Evolutionary conservation across 2,329 filamentous ascomycete species (phyloP).

Genomic region (Dactylella cylindrospora): DNA sequence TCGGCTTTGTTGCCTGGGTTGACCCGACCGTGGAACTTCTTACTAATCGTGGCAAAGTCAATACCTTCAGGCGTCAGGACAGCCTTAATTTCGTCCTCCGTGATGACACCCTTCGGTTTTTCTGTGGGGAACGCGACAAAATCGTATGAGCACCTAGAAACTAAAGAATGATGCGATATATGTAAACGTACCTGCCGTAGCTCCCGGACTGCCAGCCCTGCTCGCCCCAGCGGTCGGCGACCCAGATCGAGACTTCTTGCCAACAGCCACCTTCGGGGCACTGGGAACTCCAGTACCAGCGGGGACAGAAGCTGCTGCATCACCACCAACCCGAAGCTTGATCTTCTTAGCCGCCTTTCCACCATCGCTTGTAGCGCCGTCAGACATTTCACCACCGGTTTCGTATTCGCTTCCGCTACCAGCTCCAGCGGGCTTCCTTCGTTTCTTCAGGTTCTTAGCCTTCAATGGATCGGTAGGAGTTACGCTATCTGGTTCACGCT

Average conservation of each 20-base stretch:
- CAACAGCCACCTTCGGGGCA: slow-evolving; percentile 11
- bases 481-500: slow-evolving; percentile 46
- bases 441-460: slow-evolving; percentile 45
- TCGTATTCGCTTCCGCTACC: slow-evolving; percentile 46
- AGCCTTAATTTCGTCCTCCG: slow-evolving; percentile 47
- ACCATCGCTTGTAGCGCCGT: slow-evolving; percentile 43
- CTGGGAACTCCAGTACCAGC: slow-evolving; percentile 23
- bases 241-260: slow-evolving; percentile 40
- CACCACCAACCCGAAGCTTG: slow-evolving; percentile 44
- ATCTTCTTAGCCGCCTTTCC: slow-evolving; percentile 48
- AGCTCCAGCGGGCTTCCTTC: slow-evolving; percentile 43
- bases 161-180: not conserved
- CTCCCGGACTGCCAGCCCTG: slow-evolving; percentile 33
- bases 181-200: slow-evolving; percentile 20
- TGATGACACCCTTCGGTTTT: slow-evolving; percentile 48
- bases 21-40: slow-evolving; percentile 47
- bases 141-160: not conserved
- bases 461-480: slow-evolving; percentile 26
- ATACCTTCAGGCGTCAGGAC: slow-evolving; percentile 49
- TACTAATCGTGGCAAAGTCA: slow-evolving; percentile 47
- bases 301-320: slow-evolving; percentile 38
- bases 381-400: slow-evolving; percentile 47
- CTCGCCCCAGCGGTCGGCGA: slow-evolving; percentile 35
- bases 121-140: slow-evolving; percentile 10
- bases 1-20: slow-evolving; percentile 39